Evolutionary conservation across 805 yeast species (phyloP).

Genomic region (Myxozyma udenii): DNA sequence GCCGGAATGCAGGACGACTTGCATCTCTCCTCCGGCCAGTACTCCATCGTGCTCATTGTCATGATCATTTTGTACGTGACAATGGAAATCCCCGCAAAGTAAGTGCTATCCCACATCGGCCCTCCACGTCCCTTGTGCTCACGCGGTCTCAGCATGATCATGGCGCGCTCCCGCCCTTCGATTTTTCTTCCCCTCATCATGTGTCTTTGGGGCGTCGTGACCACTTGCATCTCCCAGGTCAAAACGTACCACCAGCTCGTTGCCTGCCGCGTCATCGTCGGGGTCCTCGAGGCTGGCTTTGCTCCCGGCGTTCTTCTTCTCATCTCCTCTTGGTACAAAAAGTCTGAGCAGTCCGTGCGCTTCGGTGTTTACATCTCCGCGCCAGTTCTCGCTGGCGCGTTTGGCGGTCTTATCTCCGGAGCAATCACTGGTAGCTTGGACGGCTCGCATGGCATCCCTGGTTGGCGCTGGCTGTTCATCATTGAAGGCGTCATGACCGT

Average conservation of each 20-base stretch:
- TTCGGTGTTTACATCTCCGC: slow-evolving; percentile 59
- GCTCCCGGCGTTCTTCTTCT: slow-evolving; percentile 46
- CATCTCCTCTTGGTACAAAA: slow-evolving; percentile 48
- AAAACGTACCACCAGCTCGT: slow-evolving; percentile 35
- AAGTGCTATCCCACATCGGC: slow-evolving; percentile 35
- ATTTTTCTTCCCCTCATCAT: slow-evolving; percentile 38
- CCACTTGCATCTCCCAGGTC: slow-evolving; percentile 53
- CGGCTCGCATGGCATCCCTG: slow-evolving; percentile 53
- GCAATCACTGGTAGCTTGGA: slow-evolving; percentile 48
- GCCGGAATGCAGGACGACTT: slow-evolving; percentile 46
- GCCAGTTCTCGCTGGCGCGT: slow-evolving; percentile 58
- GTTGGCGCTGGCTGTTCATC: slow-evolving; percentile 70
- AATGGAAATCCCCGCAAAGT: slow-evolving; percentile 43
- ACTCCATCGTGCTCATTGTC: slow-evolving; percentile 47
- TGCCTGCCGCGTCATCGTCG: slow-evolving; percentile 42
- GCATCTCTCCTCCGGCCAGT: slow-evolving; percentile 43
- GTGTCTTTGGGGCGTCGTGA: slow-evolving; percentile 54
- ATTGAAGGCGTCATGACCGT: slow-evolving; percentile 18
- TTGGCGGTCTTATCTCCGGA: slow-evolving; percentile 63
- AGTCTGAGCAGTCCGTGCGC: slow-evolving; percentile 57
- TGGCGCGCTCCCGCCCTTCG: slow-evolving; percentile 20
- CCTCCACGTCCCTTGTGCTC: slow-evolving; percentile 38
- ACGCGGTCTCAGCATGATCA: slow-evolving; percentile 6
- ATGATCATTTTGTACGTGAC: slow-evolving; percentile 36
- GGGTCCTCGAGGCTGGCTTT: slow-evolving; percentile 46